These are phyloP conservation scores for Typha latifolia DNA, from an alignment of 176 grass and related monocot species.

Conservation along the genomic window DNA sequence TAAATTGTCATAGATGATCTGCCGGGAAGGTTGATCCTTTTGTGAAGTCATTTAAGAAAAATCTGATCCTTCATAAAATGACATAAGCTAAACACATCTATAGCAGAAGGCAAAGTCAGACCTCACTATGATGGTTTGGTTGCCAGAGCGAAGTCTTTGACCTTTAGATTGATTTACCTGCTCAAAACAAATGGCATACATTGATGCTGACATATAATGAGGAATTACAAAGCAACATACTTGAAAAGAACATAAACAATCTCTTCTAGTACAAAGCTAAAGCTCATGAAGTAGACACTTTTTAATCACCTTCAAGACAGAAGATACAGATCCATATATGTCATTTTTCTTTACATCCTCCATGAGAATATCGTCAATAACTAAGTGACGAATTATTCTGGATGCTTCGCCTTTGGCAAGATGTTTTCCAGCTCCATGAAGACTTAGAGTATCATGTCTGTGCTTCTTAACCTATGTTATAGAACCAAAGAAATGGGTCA, in stretches of 20 bases:
- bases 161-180: slow-evolving; percentile 59
- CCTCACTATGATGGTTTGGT: slow-evolving; percentile 54
- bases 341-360: slow-evolving; percentile 82
- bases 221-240: not conserved
- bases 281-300: not conserved
- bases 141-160: slow-evolving; percentile 35
- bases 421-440: slow-evolving; percentile 90
- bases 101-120: slow-evolving; percentile 28
- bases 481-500: not conserved
- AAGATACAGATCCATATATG: slow-evolving; percentile 69
- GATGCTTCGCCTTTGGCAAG: slow-evolving; percentile 63
- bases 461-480: slow-evolving; percentile 69
- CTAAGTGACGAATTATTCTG: slow-evolving; percentile 61
- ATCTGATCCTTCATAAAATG: too few relatives aligned
- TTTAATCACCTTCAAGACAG: slow-evolving; percentile 60
- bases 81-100: slow-evolving; percentile 10
- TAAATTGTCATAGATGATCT: too few relatives aligned
- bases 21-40: too few relatives aligned
- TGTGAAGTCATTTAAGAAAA: too few relatives aligned
- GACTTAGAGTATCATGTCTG: slow-evolving; percentile 43
- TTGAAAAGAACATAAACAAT: slow-evolving; percentile 6
- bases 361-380: slow-evolving; percentile 63
- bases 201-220: not conserved
- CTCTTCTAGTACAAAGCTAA: not conserved
- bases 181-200: slow-evolving; percentile 8